Evolutionary conservation across 805 yeast species (phyloP).

Genomic region (Metschnikowia matae): DNA sequence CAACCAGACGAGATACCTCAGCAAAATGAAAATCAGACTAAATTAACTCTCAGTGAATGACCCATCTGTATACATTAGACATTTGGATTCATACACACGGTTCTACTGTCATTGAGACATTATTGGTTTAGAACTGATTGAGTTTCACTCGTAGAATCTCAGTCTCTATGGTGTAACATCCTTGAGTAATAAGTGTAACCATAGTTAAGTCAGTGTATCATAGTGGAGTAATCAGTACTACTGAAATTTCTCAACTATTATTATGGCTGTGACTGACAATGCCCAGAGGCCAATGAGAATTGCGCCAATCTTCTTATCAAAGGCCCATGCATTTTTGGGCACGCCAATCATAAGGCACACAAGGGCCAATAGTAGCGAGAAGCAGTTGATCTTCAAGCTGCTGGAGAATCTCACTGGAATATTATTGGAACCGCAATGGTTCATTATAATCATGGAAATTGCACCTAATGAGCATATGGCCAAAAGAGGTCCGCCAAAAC

Average conservation of each 20-base stretch:
- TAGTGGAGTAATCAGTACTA: background rate
- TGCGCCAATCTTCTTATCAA: conserved; percentile 33
- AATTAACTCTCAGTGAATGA: no score
- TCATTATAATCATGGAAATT: conserved; percentile 30
- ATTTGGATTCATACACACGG: no score
- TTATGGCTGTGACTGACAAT: background rate
- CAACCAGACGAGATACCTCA: no score
- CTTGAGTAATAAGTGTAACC: background rate
- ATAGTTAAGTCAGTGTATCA: no score
- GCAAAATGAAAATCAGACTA: no score
- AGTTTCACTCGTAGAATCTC: no score
- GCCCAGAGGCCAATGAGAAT: conserved; percentile 31
- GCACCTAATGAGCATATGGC: conserved; percentile 79
- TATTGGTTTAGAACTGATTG: no score
- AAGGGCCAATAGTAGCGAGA: conserved; percentile 11
- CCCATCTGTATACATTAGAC: no score
- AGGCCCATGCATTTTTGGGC: conserved; percentile 25
- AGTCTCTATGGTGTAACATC: background rate
- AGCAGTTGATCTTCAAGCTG: conserved; percentile 12
- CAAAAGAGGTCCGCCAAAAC: conserved; percentile 88
- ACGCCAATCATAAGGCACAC: conserved; percentile 9
- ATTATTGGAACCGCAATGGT: background rate
- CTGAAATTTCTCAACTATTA: background rate
- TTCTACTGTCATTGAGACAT: no score
- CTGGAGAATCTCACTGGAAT: conserved; percentile 13